Evolutionary conservation across 805 yeast genomes (phyloP), one percentile per base, ranked within the genome.

Genomic region (Kregervanrija fluxuum): DNA sequence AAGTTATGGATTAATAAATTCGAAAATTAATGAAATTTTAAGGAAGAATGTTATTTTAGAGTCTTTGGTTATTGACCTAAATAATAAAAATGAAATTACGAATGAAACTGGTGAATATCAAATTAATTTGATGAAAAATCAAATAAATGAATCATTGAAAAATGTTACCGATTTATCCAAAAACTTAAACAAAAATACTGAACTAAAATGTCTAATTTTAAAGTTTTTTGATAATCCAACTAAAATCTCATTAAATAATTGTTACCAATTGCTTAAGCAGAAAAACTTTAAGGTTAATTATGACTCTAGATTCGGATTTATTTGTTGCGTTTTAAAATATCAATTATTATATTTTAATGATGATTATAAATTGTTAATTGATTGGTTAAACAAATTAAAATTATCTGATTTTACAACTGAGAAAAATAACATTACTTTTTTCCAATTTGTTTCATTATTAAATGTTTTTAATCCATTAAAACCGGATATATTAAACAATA

Each of bases 391-490:
- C 13, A 56, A 57, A 40, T 42, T 61, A 41, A 48, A 48, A 13
- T 40, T 61, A 1, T 57, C 63, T 11, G 52, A 54, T 40, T 54
- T 54, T 46, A 50, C 57, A 1, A 45, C 46, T 13, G 38, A 44
- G 33, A 59, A 56, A n/a, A 50, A 55, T n/a, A 48, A 48, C 13
- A 40, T 61, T 43, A 49, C 49, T 15, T 37, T 49, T 14, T 59
- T 60, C 45, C 55, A 53, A 36, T 61, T 61, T 48, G 60, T 54
- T 9, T 46, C 59, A 1, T 48, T 60, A 33, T 46, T 55, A 9
- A 55, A 50, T 36, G 53, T 59, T 10, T 47, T 55, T 41, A 48
- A 54, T 35, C 37, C 44, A 10, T 40, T 59, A 3, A 43, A 52
- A 4, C 40, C 42, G 28, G 57, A 49, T 2, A 35, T 47, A 11